Conservation (phyloP, 306 rosid genomes). For the Cucurbita maxima region DNA sequence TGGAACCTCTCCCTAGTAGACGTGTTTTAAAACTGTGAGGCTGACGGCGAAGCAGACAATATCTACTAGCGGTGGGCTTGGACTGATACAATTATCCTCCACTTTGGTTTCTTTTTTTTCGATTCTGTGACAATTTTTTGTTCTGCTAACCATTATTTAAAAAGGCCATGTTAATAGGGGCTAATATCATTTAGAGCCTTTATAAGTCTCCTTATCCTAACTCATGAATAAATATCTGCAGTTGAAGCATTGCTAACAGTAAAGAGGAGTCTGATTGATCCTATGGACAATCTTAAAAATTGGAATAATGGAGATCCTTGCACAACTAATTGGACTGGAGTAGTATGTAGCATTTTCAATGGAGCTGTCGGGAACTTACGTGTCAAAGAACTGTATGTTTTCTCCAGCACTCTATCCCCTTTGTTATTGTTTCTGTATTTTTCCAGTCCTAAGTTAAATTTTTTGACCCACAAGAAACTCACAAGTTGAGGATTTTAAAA, state of each 20-base stretch:
- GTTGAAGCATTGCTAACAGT: slow-evolving; percentile 47
- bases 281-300: slow-evolving; percentile 20
- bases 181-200: not conserved
- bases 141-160: not conserved
- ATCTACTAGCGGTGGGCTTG: too few relatives aligned
- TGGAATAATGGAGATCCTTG: slow-evolving; percentile 76
- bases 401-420: not conserved
- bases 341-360: slow-evolving; percentile 23
- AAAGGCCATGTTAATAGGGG: not conserved
- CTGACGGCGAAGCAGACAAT: too few relatives aligned
- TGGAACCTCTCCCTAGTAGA: too few relatives aligned
- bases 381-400: slow-evolving; percentile 46
- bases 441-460: not conserved
- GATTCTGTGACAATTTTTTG: not conserved
- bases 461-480: not conserved
- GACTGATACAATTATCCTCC: not conserved
- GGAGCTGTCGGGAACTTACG: slow-evolving; percentile 43
- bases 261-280: slow-evolving; percentile 50
- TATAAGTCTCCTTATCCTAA: not conserved
- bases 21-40: too few relatives aligned
- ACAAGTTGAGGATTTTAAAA: not conserved
- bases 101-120: not conserved
- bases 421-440: not conserved
- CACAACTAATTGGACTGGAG: slow-evolving; percentile 51
- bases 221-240: slow-evolving; percentile 20